Evolutionary conservation across 169 alveolate genomes (phyloP).

Genomic region (Plasmodium fragile): DNA sequence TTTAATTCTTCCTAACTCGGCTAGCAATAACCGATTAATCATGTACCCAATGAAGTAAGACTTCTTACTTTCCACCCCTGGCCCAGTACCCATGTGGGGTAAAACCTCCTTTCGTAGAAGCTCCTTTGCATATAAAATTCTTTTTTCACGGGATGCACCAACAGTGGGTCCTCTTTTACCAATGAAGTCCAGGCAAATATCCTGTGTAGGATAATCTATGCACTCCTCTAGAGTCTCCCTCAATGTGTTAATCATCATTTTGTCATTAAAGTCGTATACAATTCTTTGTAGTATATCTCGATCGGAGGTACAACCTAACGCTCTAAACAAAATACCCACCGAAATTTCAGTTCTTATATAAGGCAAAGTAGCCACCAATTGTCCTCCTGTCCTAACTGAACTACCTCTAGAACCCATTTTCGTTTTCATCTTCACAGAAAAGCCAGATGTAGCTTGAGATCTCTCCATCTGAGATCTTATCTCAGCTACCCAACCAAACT

Average conservation of each 20-base stretch:
- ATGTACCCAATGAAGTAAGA: conserved; percentile 99
- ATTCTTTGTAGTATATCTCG: conserved; percentile 91
- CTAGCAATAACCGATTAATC: conserved; percentile 96
- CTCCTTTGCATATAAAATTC: conserved; percentile 96
- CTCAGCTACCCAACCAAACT: conserved; percentile 98
- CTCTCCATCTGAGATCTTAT: conserved; percentile 95
- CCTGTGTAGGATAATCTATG: conserved; percentile 94
- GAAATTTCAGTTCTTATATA: conserved; percentile 97
- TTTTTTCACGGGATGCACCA: conserved; percentile 93
- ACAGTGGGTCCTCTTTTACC: conserved; percentile 98
- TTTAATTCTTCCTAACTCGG: conserved; percentile 96
- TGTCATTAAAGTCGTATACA: conserved; percentile 96
- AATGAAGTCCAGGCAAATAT: conserved; percentile 89
- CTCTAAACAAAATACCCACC: conserved; percentile 97
- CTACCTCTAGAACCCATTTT: conserved; percentile 78
- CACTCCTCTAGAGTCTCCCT: conserved; percentile 97
- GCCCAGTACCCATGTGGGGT: conserved; percentile 98
- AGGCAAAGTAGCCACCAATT: conserved; percentile 97
- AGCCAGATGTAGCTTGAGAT: conserved; percentile 95
- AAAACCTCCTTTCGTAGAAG: conserved; percentile 96
- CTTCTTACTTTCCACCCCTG: conserved; percentile 95
- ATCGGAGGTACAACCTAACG: conserved; percentile 96
- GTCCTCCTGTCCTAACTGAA: conserved; percentile 88
- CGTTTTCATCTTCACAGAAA: conserved; percentile 93
- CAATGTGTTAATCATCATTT: conserved; percentile 95